Conservation (phyloP, 1,284 basidiomycete genomes). For the Papiliotrema nemorosa region DNA sequence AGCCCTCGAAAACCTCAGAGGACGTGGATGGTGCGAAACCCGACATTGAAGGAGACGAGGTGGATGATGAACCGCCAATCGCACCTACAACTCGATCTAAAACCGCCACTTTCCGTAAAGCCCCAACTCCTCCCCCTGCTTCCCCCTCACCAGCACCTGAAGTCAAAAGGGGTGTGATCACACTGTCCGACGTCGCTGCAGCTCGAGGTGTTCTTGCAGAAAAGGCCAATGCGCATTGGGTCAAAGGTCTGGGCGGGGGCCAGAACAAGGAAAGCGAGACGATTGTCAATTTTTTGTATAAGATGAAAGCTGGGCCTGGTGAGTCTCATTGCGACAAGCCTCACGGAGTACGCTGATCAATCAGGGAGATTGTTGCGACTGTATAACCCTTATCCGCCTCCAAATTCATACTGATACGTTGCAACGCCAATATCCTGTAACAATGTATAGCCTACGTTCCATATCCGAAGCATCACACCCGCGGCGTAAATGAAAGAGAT, state of each 20-base stretch:
- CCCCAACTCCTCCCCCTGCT: constrained; percentile 17
- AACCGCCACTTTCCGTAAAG: constrained; percentile 32
- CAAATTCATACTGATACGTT: not conserved
- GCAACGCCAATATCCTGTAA: no score
- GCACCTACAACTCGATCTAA: constrained; percentile 43
- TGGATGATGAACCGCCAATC: constrained; percentile 7
- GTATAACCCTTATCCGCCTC: constrained; percentile 30
- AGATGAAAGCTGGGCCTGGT: constrained; percentile 48
- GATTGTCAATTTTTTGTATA: constrained; percentile 48
- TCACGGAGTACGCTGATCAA: not conserved
- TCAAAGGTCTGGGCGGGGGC: constrained; percentile 44
- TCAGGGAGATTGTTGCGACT: constrained; percentile 41
- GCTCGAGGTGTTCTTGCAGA: constrained; percentile 41
- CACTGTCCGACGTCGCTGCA: constrained; percentile 41
- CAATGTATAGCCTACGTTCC: no score
- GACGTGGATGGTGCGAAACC: no score
- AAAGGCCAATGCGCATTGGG: constrained; percentile 47
- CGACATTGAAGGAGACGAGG: constrained; percentile 7
- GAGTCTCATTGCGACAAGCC: constrained; percentile 16
- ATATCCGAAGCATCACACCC: no score
- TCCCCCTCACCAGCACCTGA: constrained; percentile 11
- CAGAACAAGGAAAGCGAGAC: constrained; percentile 48
- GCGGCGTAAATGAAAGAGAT: no score
- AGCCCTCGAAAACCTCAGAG: no score
- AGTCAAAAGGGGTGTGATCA: constrained; percentile 39